Conservation (phyloP, 257 asterid species). For the Solanum arcanum region DNA sequence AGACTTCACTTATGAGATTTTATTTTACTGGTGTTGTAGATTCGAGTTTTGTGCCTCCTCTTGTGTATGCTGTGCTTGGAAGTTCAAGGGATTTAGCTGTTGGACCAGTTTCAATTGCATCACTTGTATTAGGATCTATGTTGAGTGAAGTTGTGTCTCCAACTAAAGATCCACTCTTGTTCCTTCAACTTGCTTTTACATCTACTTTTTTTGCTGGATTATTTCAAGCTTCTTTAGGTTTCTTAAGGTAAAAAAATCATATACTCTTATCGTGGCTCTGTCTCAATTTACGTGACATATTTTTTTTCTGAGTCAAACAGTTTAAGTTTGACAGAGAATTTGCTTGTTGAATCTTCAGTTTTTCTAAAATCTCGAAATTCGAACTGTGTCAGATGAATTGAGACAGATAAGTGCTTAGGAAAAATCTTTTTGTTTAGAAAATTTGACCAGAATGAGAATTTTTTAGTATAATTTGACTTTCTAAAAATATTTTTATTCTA, state of each 20-base stretch:
- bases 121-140: constrained; percentile 76
- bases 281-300: fast-evolving
- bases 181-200: constrained; percentile 72
- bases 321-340: fast-evolving
- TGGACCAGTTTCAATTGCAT: constrained; percentile 82
- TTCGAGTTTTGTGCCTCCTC: constrained; percentile 89
- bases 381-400: neutral
- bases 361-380: too few relatives aligned
- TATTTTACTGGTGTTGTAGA: constrained; percentile 11
- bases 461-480: too few relatives aligned
- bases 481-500: too few relatives aligned
- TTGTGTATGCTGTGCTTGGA: constrained; percentile 75
- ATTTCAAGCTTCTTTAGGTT: constrained; percentile 67
- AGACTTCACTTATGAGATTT: neutral
- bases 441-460: too few relatives aligned
- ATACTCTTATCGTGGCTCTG: fast-evolving
- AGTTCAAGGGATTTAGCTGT: constrained; percentile 92
- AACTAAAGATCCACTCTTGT: constrained; percentile 39
- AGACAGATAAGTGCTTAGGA: fast-evolving
- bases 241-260: constrained; percentile 43
- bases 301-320: fast-evolving
- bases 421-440: too few relatives aligned
- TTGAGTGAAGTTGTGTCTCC: constrained; percentile 65
- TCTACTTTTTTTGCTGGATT: constrained; percentile 86
- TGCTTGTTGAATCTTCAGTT: fast-evolving